Evolutionary conservation across 1,284 basidiomycete genomes (phyloP).

Genomic region (Taiwanofungus camphoratus): DNA sequence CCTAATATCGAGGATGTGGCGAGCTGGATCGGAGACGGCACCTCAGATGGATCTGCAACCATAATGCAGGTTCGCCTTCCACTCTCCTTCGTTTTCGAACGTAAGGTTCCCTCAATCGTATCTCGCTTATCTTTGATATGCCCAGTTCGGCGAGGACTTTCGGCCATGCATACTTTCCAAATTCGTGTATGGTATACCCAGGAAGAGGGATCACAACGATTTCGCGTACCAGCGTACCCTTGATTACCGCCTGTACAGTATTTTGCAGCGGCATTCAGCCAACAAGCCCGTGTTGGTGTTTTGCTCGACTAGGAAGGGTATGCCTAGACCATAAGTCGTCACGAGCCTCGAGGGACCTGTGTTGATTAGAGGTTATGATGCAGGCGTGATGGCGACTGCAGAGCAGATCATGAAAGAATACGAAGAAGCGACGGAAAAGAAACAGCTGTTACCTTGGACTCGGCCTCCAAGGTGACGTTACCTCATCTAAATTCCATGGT

Average conservation of each 20-base stretch:
- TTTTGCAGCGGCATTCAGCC: constrained; percentile 64
- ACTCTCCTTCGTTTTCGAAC: not conserved
- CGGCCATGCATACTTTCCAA: constrained; percentile 80
- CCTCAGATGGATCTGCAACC: constrained; percentile 44
- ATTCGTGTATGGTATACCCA: constrained; percentile 59
- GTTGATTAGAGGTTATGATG: not conserved
- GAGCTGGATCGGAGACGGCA: constrained; percentile 71
- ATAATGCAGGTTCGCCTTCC: constrained; percentile 62
- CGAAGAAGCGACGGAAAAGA: constrained; percentile 45
- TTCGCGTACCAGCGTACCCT: constrained; percentile 73
- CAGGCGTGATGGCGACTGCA: constrained; percentile 69
- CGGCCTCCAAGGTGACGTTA: constrained; percentile 40
- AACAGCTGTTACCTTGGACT: constrained; percentile 59
- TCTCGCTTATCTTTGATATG: not conserved
- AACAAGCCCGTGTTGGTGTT: constrained; percentile 84
- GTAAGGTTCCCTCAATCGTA: not conserved
- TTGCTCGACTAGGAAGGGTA: constrained; percentile 81
- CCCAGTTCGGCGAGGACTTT: constrained; percentile 86
- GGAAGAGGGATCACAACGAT: constrained; percentile 65
- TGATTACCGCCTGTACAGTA: constrained; percentile 68
- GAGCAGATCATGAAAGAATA: constrained; percentile 72
- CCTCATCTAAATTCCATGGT: too few relatives aligned
- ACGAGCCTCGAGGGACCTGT: too few relatives aligned
- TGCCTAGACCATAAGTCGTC: too few relatives aligned
- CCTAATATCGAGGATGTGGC: constrained; percentile 93